Evolutionary conservation across 805 yeast species (phyloP).

Genomic region (Nakazawaea peltata): DNA sequence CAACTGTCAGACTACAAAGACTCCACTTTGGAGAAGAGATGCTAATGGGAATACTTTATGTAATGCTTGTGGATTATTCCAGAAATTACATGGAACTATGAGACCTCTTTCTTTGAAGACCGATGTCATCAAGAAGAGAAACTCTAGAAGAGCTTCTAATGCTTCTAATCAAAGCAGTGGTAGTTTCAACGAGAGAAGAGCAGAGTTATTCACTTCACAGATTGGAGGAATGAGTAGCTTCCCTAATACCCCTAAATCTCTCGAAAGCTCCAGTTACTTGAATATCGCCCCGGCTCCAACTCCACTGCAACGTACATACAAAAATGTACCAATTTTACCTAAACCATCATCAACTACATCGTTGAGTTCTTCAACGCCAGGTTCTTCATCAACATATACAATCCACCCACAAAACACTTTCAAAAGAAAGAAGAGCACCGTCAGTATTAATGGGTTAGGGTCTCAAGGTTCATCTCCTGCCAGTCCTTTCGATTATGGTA

Average conservation of each 20-base stretch:
- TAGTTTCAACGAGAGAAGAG: slow-evolving; percentile 3
- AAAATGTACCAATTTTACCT: slow-evolving; percentile 10
- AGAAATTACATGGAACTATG: slow-evolving; percentile 54
- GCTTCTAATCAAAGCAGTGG: neutral
- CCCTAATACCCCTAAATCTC: slow-evolving; percentile 8
- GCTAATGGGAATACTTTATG: slow-evolving; percentile 52
- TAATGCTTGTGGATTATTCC: slow-evolving; percentile 57
- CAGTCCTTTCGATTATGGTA: slow-evolving; percentile 2
- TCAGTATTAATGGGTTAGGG: slow-evolving; percentile 2
- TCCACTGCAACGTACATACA: slow-evolving; percentile 3
- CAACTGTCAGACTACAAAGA: slow-evolving; percentile 51
- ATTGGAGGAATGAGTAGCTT: slow-evolving; percentile 5
- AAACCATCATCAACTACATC: slow-evolving; percentile 5
- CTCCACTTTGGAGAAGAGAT: slow-evolving; percentile 58
- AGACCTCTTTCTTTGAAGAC: slow-evolving; percentile 51
- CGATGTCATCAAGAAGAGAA: slow-evolving; percentile 50
- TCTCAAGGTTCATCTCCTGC: slow-evolving; percentile 8
- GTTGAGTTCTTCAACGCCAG: neutral
- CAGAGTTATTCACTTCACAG: slow-evolving; percentile 2
- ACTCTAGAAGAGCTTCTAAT: slow-evolving; percentile 28
- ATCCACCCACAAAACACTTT: slow-evolving; percentile 5
- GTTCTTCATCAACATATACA: neutral
- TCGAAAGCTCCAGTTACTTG: neutral
- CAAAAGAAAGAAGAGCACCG: slow-evolving; percentile 10
- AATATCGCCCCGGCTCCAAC: neutral